Conservation (phyloP, 2,329 filamentous ascomycete species). For the Zasmidium citrigriseum region DNA sequence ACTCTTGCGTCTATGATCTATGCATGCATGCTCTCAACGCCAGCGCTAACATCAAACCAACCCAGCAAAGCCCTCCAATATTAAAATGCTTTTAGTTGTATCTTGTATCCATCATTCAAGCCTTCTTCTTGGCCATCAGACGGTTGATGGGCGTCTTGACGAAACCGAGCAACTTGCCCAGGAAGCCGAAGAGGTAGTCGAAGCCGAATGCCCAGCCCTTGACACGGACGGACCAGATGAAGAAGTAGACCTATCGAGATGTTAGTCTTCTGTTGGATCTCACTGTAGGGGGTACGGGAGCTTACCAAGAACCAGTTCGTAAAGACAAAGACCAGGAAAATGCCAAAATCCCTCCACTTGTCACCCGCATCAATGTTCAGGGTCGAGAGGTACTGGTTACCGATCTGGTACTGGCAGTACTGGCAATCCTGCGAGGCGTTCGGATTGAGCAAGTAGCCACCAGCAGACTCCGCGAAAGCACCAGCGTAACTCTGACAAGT, state of each 20-base stretch:
- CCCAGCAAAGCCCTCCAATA: too few species aligned
- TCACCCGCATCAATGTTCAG: constrained; percentile 58
- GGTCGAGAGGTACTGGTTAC: constrained; percentile 65
- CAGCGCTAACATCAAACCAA: too few species aligned
- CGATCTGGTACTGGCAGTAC: constrained; percentile 69
- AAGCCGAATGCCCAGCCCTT: constrained; percentile 71
- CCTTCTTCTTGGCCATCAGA: too few species aligned
- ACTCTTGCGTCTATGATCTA: too few species aligned
- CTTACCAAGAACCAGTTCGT: constrained; percentile 72
- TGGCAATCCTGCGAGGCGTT: constrained; percentile 61
- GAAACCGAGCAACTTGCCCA: constrained; percentile 44
- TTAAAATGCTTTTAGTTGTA: too few species aligned
- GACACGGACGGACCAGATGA: constrained; percentile 72
- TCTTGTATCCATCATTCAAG: too few species aligned
- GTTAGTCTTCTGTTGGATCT: too few species aligned
- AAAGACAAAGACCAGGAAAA: constrained; percentile 70
- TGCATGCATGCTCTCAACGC: too few species aligned
- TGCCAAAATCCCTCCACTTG: constrained; percentile 73
- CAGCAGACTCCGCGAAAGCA: constrained; percentile 55
- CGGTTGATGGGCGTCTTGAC: constrained; percentile 39
- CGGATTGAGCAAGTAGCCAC: constrained; percentile 66
- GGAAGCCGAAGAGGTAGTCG: constrained; percentile 54
- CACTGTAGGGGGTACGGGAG: too few species aligned
- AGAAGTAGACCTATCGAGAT: constrained; percentile 64
- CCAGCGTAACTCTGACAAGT: constrained; percentile 68